These are phyloP conservation scores for Pleurotus giganteus DNA, from an alignment of 768 basidiomycete genomes.

Conservation along the genomic window DNA sequence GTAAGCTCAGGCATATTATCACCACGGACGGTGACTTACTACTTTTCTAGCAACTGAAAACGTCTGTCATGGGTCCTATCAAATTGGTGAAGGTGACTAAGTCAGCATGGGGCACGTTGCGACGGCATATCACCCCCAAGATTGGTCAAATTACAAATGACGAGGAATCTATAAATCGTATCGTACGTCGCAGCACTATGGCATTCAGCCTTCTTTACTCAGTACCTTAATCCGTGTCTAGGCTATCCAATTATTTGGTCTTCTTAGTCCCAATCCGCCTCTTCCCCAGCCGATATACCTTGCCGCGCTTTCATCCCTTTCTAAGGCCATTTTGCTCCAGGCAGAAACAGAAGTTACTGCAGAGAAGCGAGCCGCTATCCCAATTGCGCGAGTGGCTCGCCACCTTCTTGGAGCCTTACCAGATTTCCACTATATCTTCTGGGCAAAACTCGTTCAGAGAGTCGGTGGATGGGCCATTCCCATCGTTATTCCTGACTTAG, in stretches of 20 bases:
- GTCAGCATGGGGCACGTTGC: conserved; percentile 60
- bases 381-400: conserved; percentile 75
- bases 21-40: not conserved
- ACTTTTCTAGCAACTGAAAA: conserved; percentile 55
- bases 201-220: conserved; percentile 10
- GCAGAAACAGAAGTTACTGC: conserved; percentile 93
- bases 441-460: conserved; percentile 81
- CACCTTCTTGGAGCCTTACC: conserved; percentile 60
- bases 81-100: conserved; percentile 57
- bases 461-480: conserved; percentile 89
- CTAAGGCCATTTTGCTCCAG: conserved; percentile 86
- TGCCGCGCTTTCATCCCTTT: conserved; percentile 82
- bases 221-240: conserved; percentile 15
- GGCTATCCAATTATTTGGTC: conserved; percentile 38
- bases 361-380: conserved; percentile 79
- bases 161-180: conserved; percentile 51
- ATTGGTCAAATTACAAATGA: conserved; percentile 87
- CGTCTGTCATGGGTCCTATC: conserved; percentile 58
- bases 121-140: conserved; percentile 82
- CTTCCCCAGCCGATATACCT: conserved; percentile 52
- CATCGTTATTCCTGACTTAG: conserved; percentile 48
- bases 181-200: conserved; percentile 46
- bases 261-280: conserved; percentile 29
- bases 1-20: conserved; percentile 31
- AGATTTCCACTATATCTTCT: conserved; percentile 74